Base-by-base conservation (phyloP, 108 stramenopile species). In the Fragilaria crotonensis region DNA sequence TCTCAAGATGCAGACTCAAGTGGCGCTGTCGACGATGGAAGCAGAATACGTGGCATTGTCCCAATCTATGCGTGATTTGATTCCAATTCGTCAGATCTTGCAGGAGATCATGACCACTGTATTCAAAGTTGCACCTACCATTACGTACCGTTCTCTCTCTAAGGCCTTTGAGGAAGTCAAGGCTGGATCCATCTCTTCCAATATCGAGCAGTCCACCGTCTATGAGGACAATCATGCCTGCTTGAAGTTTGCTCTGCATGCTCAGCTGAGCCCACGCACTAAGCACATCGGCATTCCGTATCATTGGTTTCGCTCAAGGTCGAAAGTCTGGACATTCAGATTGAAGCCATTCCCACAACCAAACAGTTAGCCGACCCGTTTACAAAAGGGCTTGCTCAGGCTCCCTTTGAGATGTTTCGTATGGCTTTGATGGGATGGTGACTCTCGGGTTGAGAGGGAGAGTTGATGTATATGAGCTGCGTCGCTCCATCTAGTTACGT, bases 201-300 rank as follows among this genome's bases (percentile, higher is more conserved):
- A 23, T 41, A 26, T n/a, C 7, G 33, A 70, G 25, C 17, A 45
- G 17, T 55, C 59, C 20, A 44, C 41, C 1, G 67, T 75, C 1
- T 64, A 57, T 57, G 71, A 79, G 33, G 78, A 79, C 48, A 79
- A 79, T 46, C 2, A 11, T 1, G 64, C 20, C 3, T 54, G 54
- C 45, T 33, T 64, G 23, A 26, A 32, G 11, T 7, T 64, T 21
- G 44, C 54, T 5, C 22, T 25, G 7, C 22, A 44, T 44, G 14
- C 11, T 44, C 41, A 17, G 14, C n/a, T n/a, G n/a, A n/a, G n/a
- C n/a, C n/a, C n/a, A n/a, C 22, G 53, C 18, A 69, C 68, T 0
- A 69, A n/a, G n/a, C n/a, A n/a, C n/a, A n/a, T n/a, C n/a, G n/a
- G n/a, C n/a, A n/a, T n/a, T n/a, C n/a, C n/a, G 63, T 23, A 60